Percentiles rank a stretch among this genome's conserved stretches.
Conservation (phyloP, 1,284 basidiomycete genomes). For the Mycosarcoma mackinlayi region DNA sequence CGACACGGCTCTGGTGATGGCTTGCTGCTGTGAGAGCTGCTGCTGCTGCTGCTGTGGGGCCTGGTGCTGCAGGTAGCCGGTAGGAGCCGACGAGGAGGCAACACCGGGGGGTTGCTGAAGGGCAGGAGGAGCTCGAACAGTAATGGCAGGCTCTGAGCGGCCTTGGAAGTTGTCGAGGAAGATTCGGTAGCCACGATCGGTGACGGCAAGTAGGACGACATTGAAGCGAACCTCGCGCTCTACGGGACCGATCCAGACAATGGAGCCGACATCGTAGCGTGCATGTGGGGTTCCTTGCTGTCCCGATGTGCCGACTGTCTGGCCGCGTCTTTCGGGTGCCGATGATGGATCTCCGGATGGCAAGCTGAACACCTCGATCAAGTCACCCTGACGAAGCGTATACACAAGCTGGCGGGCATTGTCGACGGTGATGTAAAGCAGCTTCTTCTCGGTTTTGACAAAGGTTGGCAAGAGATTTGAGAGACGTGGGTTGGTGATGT, state of each 20-base stretch:
- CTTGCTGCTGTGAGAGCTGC: slow-evolving; percentile 13
- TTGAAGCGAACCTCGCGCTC: slow-evolving; percentile 47
- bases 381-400: slow-evolving; percentile 57
- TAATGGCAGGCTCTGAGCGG: slow-evolving; percentile 48
- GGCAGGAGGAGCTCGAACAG: slow-evolving; percentile 42
- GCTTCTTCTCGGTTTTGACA: slow-evolving; percentile 73
- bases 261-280: slow-evolving; percentile 55
- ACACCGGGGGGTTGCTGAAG: slow-evolving; percentile 48
- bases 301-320: slow-evolving; percentile 60
- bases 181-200: slow-evolving; percentile 63
- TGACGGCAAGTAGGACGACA: slow-evolving; percentile 63
- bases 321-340: slow-evolving; percentile 56
- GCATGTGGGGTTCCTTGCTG: slow-evolving; percentile 62
- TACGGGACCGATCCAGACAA: slow-evolving; percentile 60
- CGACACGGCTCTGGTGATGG: slow-evolving; percentile 41
- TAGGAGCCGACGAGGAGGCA: slow-evolving; percentile 11
- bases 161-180: slow-evolving; percentile 64
- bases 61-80: slow-evolving; percentile 18
- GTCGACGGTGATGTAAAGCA: slow-evolving; percentile 60
- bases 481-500: slow-evolving; percentile 72
- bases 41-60: slow-evolving; percentile 15
- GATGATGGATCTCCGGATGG: slow-evolving; percentile 55
- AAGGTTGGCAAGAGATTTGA: slow-evolving; percentile 66
- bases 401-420: slow-evolving; percentile 59
- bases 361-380: slow-evolving; percentile 64